Percentiles rank a stretch among this genome's conserved stretches.
Conservation (phyloP, 148 eudicot genomes). For the Chenopodium suecicum region DNA sequence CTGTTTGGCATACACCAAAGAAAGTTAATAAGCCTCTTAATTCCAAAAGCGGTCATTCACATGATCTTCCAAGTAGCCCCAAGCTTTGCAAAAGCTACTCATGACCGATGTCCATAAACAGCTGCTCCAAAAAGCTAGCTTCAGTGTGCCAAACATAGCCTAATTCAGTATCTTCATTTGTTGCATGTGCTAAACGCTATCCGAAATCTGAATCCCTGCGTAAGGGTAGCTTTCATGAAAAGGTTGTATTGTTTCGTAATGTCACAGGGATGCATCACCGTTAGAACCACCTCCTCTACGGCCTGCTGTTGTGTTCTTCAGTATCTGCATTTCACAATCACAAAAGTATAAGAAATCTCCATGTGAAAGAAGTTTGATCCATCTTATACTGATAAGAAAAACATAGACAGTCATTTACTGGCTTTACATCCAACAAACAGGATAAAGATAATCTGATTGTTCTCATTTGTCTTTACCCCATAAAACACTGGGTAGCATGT, state of each 20-base stretch:
- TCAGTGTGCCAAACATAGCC: slow-evolving; percentile 4
- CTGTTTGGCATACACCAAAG: slow-evolving; percentile 5
- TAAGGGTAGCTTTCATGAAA: background rate
- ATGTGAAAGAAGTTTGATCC: background rate
- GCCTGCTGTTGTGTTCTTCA: slow-evolving; percentile 87
- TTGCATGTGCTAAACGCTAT: background rate
- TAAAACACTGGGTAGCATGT: background rate
- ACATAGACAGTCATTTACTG: background rate
- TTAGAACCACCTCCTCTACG: slow-evolving; percentile 57
- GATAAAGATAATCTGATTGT: background rate
- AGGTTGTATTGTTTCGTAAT: background rate
- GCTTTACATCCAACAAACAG: background rate
- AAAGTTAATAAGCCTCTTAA: background rate
- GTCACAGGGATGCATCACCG: slow-evolving; percentile 26
- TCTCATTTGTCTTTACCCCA: background rate
- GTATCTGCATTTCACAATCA: slow-evolving; percentile 42
- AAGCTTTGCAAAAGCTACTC: background rate
- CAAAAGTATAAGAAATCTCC: background rate
- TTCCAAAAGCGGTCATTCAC: background rate
- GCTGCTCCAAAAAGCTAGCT: background rate
- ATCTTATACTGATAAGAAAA: background rate
- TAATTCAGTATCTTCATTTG: background rate
- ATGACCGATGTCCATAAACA: background rate
- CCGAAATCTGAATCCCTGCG: background rate
- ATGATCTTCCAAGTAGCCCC: background rate